Conservation (phyloP, 257 asterid species). For the Cordia subcordata region DNA sequence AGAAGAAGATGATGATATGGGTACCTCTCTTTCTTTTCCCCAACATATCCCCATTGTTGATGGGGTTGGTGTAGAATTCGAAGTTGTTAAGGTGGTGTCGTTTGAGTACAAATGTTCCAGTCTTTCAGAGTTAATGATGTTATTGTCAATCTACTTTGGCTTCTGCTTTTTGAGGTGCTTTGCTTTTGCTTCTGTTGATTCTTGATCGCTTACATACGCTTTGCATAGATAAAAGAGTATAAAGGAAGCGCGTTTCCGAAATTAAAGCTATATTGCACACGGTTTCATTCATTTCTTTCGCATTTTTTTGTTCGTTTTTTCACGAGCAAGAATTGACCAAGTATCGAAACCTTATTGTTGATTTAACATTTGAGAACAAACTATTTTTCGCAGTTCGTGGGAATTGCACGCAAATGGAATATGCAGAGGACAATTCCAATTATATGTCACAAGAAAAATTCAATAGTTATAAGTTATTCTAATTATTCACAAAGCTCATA, state of each 20-base stretch:
- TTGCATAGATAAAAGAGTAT: no score
- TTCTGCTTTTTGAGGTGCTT: slow-evolving; percentile 3
- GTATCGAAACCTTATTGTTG: no score
- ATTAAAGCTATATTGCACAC: no score
- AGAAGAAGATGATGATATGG: neutral
- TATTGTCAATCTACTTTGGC: neutral
- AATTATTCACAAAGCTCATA: no score
- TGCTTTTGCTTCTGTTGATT: neutral
- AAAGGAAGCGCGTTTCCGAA: no score
- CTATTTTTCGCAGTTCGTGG: no score
- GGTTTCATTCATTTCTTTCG: neutral
- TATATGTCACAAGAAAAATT: no score
- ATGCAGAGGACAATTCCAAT: no score
- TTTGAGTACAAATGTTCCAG: neutral
- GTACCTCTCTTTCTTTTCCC: slow-evolving; percentile 4
- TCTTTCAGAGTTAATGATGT: neutral
- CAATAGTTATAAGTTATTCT: no score
- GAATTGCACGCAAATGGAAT: no score
- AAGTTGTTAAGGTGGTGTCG: neutral
- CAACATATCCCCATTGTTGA: slow-evolving; percentile 4
- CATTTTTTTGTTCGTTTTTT: neutral
- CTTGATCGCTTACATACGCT: neutral
- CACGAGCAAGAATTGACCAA: neutral
- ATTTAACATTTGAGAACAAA: no score
- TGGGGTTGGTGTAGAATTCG: neutral